Base-by-base conservation (phyloP, 345 rosid genomes). In the Arabidopsis arenosa region DNA sequence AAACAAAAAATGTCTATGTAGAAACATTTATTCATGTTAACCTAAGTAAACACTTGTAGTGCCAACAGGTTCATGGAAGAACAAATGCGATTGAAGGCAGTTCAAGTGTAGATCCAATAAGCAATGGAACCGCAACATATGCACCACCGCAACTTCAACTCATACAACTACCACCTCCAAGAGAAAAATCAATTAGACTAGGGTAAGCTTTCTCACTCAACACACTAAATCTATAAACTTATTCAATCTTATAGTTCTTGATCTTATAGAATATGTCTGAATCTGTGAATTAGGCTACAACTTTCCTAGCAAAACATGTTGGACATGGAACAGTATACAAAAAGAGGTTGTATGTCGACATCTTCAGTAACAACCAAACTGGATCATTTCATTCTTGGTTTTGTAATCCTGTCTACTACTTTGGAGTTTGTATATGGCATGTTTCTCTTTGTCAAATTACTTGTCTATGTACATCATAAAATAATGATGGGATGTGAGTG, bases 251-350 rank as follows among this genome's bases (percentile, higher is more conserved):
- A 36, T 26, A 54, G 36, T 15, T 69, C 44, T 8, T 33, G 44
- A 26, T 35, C 39, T 63, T 54, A 7, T 39, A 9, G 14, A 75
- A 60, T 48, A 39, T 49, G 43, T 51, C 2, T 72, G 60, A 55
- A 65, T 40, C 49, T 72, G 21, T 65, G 63, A 65, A 78, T n/a
- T 28, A 72, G 81, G 28, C 35, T 78, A 43, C 77, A 78, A 43
- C 69, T 78, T 58, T 39, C 76, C 47, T 72, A 78, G 68, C 63
- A 65, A 40, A 21, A 58, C 7, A 26, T 45, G 75, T 69, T 62
- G 43, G 59, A 47, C 11, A 62, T 26, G n/a, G 14, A 44, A 54
- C 36, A 35, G 37, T 47, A 33, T 37, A 40, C 47, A 7, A 54
- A 32, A 55, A 36, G 57, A 15, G 32, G 59, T 10, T 21, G 6